Evolutionary conservation across 345 rosid genomes (phyloP).

Genomic region (Eucalyptus fibrosa): DNA sequence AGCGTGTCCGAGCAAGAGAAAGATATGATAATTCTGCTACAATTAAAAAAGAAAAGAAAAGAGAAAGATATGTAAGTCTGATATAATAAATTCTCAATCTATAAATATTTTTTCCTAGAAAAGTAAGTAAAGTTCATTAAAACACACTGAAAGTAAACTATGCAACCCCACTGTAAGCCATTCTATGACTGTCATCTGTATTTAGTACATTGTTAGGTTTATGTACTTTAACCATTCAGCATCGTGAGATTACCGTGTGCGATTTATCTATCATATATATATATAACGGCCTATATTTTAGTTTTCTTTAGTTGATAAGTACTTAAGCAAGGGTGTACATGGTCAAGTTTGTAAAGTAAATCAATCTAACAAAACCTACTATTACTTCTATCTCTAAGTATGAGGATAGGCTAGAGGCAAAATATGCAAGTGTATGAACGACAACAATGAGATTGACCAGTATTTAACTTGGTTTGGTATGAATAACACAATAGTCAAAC

Average conservation of each 20-base stretch:
- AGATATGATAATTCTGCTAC: neutral
- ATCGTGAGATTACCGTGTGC: neutral
- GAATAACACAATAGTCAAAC: neutral
- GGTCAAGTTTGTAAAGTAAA: neutral
- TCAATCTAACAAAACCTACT: neutral
- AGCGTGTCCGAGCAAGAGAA: too few relatives aligned
- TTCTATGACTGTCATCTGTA: too few relatives aligned
- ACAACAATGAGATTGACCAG: neutral
- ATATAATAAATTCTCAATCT: too few relatives aligned
- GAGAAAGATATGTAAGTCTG: too few relatives aligned
- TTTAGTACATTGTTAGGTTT: too few relatives aligned
- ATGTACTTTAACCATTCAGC: neutral
- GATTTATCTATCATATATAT: neutral
- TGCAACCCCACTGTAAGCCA: too few relatives aligned
- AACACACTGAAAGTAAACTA: too few relatives aligned
- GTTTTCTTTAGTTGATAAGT: neutral
- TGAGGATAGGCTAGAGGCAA: neutral
- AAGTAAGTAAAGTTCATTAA: too few relatives aligned
- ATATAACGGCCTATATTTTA: neutral
- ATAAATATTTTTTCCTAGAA: too few relatives aligned
- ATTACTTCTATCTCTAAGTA: neutral
- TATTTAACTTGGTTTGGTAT: neutral
- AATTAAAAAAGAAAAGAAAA: too few relatives aligned
- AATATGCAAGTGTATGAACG: neutral
- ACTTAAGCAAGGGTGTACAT: neutral